A percentile compares a stretch with the other conserved stretches of the same genome.
These are phyloP conservation scores for Cephaloascus fragrans DNA, from an alignment of 805 yeast genomes.

Conservation along the genomic window DNA sequence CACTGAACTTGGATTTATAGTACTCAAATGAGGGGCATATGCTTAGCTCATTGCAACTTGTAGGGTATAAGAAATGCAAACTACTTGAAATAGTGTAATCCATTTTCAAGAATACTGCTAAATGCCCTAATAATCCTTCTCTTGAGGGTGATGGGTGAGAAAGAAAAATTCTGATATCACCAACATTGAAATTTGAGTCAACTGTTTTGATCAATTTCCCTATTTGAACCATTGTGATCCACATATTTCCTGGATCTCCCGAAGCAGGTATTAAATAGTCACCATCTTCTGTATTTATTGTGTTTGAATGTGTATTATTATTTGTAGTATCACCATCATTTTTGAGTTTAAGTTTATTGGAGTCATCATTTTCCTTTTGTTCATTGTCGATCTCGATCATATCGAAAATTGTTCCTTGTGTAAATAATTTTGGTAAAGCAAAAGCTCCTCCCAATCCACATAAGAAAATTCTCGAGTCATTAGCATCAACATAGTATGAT, in stretches of 20 bases:
- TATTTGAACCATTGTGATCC: conserved; percentile 65
- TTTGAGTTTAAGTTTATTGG: conserved; percentile 1
- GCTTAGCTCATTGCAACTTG: conserved; percentile 60
- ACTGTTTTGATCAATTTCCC: conserved; percentile 52
- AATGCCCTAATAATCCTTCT: conserved; percentile 59
- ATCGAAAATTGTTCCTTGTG: conserved; percentile 31
- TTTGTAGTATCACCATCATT: conserved; percentile 12
- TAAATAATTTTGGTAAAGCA: conserved; percentile 57
- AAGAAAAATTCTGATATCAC: conserved; percentile 50
- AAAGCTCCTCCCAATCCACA: conserved; percentile 69
- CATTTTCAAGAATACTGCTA: conserved; percentile 56
- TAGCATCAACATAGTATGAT: conserved; percentile 30
- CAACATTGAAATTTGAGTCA: conserved; percentile 20
- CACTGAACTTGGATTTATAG: conserved; percentile 52
- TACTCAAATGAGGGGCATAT: conserved; percentile 54
- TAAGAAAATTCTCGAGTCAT: conserved; percentile 39
- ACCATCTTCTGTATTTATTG: conserved; percentile 5
- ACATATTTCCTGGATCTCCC: conserved; percentile 56
- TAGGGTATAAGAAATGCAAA: conserved; percentile 59
- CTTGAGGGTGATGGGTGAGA: conserved; percentile 65
- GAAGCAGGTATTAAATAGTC: conserved; percentile 37
- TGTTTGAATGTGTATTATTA: not conserved
- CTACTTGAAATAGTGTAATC: conserved; percentile 71
- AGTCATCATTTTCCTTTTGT: conserved; percentile 16
- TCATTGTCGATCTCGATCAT: conserved; percentile 1